These are phyloP conservation scores for Alternaria ethzedia DNA, from an alignment of 2,329 filamentous ascomycete species.

Conservation along the genomic window DNA sequence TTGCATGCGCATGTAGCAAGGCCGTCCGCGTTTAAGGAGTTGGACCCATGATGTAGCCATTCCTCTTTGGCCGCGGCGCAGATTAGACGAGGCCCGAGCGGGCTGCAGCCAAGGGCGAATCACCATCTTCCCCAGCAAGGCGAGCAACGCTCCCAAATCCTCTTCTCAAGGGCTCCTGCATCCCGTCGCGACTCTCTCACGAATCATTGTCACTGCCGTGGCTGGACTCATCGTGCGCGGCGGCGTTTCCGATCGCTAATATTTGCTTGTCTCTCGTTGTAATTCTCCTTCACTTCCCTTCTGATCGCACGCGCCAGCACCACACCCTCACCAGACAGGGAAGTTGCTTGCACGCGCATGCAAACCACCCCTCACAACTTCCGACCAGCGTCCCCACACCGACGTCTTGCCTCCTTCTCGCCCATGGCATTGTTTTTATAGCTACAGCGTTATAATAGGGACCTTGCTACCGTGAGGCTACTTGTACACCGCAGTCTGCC, in stretches of 20 bases:
- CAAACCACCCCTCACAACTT: constrained; percentile 29
- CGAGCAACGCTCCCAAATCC: constrained; percentile 21
- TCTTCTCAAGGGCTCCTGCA: constrained; percentile 27
- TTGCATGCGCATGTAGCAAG: neutral
- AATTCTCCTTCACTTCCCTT: constrained; percentile 20
- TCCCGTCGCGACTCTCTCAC: constrained; percentile 25
- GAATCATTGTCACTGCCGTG: constrained; percentile 20
- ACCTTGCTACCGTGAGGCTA: constrained; percentile 6
- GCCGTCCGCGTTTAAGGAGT: constrained; percentile 6
- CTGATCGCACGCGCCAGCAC: constrained; percentile 14
- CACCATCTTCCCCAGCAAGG: constrained; percentile 23
- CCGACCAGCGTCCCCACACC: constrained; percentile 22
- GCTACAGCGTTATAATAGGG: constrained; percentile 13
- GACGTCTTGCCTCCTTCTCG: constrained; percentile 15
- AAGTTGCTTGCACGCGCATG: constrained; percentile 38
- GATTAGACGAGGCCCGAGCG: constrained; percentile 19
- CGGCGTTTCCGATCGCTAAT: constrained; percentile 25
- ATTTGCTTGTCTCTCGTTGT: constrained; percentile 32
- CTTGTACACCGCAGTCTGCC: constrained; percentile 4
- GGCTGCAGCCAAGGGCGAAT: constrained; percentile 34
- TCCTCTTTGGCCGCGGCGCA: constrained; percentile 15
- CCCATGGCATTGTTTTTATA: constrained; percentile 21
- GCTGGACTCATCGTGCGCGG: constrained; percentile 25
- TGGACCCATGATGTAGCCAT: constrained; percentile 4
- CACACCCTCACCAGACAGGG: constrained; percentile 25